phyloP scores from a whole-genome alignment of 768 basidiomycete genomes.

The Tricholoma matsutake region DNA sequence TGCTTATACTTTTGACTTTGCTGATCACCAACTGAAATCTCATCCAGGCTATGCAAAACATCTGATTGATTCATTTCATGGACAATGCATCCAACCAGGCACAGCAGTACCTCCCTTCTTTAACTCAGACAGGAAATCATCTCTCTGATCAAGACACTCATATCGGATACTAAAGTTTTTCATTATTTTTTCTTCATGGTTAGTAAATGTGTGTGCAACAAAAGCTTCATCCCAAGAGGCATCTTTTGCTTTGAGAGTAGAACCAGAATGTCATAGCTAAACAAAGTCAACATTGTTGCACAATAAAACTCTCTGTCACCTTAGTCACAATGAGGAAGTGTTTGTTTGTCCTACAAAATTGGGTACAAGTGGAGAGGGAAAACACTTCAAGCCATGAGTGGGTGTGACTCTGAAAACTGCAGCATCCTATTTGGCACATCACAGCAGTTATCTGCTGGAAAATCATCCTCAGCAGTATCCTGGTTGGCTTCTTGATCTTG shows the following conservation, averaged over 20 bases:
- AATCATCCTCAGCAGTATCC: too few species aligned
- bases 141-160: slow-evolving; percentile 27
- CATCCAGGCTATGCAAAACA: too few species aligned
- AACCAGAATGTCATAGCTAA: slow-evolving; percentile 24
- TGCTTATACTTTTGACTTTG: too few species aligned
- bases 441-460: too few species aligned
- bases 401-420: slow-evolving; percentile 18
- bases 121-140: slow-evolving; percentile 20
- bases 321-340: slow-evolving; percentile 23
- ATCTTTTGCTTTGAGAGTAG: slow-evolving; percentile 15
- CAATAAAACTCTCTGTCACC: slow-evolving; percentile 31
- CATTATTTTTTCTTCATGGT: slow-evolving; percentile 16
- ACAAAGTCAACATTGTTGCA: slow-evolving; percentile 9
- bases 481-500: too few species aligned
- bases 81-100: background rate
- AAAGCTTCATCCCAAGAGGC: slow-evolving; percentile 23
- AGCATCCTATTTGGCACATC: background rate
- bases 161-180: slow-evolving; percentile 24
- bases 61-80: too few species aligned
- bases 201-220: slow-evolving; percentile 13
- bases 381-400: slow-evolving; percentile 19
- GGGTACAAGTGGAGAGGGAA: slow-evolving; percentile 11
- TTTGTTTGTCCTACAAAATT: slow-evolving; percentile 28
- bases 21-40: too few species aligned
- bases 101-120: slow-evolving; percentile 3